These are phyloP conservation scores for Pyrus betulifolia DNA, from an alignment of 306 rosid species.

Conservation along the genomic window DNA sequence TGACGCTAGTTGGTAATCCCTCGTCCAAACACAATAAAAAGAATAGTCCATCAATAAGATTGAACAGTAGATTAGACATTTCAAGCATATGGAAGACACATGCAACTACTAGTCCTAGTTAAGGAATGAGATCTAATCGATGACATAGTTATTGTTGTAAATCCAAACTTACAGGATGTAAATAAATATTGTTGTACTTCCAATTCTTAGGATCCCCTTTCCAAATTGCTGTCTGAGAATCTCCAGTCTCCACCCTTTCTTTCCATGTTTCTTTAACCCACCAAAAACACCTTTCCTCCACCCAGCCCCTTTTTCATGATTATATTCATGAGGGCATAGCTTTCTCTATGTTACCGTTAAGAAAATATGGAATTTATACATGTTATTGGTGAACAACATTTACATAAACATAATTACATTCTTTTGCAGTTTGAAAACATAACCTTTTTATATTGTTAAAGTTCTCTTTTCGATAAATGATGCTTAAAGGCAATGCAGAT, in stretches of 20 bases:
- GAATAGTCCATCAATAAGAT: too few relatives aligned
- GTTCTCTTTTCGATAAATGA: not conserved
- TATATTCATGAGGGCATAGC: not conserved
- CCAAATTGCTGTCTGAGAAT: not conserved
- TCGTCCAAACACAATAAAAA: too few relatives aligned
- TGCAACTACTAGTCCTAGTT: too few relatives aligned
- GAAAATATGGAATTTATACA: not conserved
- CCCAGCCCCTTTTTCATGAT: not conserved
- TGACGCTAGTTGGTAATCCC: too few relatives aligned
- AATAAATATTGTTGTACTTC: too few relatives aligned
- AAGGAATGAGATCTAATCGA: too few relatives aligned
- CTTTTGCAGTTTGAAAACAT: not conserved
- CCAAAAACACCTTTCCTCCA: too few relatives aligned
- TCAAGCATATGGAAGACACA: too few relatives aligned
- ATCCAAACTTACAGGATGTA: too few relatives aligned
- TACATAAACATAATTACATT: not conserved
- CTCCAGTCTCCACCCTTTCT: not conserved
- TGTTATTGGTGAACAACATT: conserved; percentile 10
- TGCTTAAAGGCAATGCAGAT: not conserved
- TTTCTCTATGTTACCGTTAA: not conserved
- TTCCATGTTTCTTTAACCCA: not conserved
- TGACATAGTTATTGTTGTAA: too few relatives aligned
- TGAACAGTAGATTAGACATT: too few relatives aligned
- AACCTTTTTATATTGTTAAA: not conserved
- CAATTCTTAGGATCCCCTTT: not conserved